phyloP scores from a whole-genome alignment of 1,139 yeast genomes.

The Casaregolazyma suthepensis region DNA sequence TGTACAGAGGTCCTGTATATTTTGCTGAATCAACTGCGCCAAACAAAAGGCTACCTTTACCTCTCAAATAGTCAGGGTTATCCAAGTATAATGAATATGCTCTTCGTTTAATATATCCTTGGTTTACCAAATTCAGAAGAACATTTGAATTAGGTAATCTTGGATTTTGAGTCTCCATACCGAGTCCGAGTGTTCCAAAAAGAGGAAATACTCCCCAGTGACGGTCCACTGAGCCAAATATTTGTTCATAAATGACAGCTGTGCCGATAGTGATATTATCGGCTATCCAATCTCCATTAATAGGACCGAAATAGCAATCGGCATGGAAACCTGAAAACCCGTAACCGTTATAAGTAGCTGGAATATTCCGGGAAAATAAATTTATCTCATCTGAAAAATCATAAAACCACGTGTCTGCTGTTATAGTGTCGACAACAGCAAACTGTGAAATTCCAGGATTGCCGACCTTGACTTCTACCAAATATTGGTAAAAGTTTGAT shows the following conservation, averaged over 20 bases:
- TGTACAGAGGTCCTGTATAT: slow-evolving; percentile 41
- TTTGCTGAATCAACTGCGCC: slow-evolving; percentile 58
- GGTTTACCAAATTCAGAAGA: slow-evolving; percentile 19
- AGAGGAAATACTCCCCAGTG: slow-evolving; percentile 28
- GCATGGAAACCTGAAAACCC: slow-evolving; percentile 16
- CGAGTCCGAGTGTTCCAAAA: slow-evolving; percentile 49
- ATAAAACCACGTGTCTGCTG: slow-evolving; percentile 42
- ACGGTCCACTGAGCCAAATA: slow-evolving; percentile 44
- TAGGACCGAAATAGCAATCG: slow-evolving; percentile 25
- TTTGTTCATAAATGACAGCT: slow-evolving; percentile 34
- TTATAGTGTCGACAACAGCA: slow-evolving; percentile 43
- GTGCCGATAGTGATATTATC: slow-evolving; percentile 40
- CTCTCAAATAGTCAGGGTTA: slow-evolving; percentile 32
- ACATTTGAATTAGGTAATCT: slow-evolving; percentile 18
- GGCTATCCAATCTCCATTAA: slow-evolving; percentile 44
- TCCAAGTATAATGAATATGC: slow-evolving; percentile 54
- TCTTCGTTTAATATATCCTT: slow-evolving; percentile 35
- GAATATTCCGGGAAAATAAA: no score
- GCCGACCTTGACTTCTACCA: slow-evolving; percentile 38
- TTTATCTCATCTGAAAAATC: slow-evolving; percentile 9
- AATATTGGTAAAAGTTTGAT: slow-evolving; percentile 25
- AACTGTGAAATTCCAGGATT: slow-evolving; percentile 35
- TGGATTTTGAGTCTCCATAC: slow-evolving; percentile 35
- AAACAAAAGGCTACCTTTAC: slow-evolving; percentile 46
- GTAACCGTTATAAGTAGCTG: no score